Conservation (phyloP, 2,329 filamentous ascomycete species). For the Zasmidium citrigriseum region DNA sequence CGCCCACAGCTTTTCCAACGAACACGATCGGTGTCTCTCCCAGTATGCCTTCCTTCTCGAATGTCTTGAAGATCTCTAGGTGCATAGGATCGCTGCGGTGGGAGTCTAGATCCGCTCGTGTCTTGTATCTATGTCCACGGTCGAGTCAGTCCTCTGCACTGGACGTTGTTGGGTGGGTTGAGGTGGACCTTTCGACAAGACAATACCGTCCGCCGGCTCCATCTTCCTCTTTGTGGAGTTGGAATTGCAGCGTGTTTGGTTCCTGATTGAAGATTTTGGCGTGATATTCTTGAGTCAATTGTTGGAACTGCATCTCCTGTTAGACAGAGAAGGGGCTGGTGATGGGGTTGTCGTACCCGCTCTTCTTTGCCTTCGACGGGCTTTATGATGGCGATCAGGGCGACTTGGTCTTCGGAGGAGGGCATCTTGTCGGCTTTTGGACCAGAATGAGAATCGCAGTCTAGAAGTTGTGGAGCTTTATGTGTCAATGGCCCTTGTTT, state of each 20-base stretch:
- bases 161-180: background rate
- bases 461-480: too few species aligned
- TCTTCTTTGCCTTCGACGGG: background rate
- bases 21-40: background rate
- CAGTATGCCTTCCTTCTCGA: background rate
- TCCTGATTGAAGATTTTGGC: background rate
- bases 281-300: background rate
- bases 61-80: background rate
- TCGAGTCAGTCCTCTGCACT: background rate
- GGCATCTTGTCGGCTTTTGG: too few species aligned
- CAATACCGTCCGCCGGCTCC: background rate
- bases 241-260: background rate
- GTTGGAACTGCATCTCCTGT: background rate
- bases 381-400: background rate
- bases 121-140: background rate
- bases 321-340: background rate
- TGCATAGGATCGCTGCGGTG: background rate
- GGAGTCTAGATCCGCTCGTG: background rate
- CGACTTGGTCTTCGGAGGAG: background rate
- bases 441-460: too few species aligned
- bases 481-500: too few species aligned
- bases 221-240: background rate
- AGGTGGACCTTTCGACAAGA: background rate
- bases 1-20: background rate
- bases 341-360: background rate